phyloP scores from a whole-genome alignment of 306 rosid genomes.

The Geum urbanum region DNA sequence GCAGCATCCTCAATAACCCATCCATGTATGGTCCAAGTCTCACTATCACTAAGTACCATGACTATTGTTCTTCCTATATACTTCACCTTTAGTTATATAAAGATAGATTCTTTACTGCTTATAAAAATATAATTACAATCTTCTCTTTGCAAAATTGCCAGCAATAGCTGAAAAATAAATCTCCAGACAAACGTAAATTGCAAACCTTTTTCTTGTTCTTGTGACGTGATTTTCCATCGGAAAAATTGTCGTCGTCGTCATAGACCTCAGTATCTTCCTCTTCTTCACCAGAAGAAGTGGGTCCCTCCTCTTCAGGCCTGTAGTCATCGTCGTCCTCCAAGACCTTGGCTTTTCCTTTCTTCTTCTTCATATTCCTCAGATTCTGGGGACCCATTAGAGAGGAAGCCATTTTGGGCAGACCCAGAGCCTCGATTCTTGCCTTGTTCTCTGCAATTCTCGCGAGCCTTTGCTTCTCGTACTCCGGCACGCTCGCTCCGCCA shows the following conservation, averaged over 20 bases:
- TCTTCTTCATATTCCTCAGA: constrained; percentile 17
- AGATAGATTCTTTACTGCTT: not conserved
- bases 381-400: constrained; percentile 40
- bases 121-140: not conserved
- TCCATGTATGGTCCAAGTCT: not conserved
- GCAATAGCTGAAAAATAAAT: not conserved
- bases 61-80: not conserved
- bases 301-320: constrained; percentile 40
- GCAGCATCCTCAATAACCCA: not conserved
- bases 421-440: constrained; percentile 72
- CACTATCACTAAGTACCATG: not conserved
- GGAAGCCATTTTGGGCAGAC: constrained; percentile 55
- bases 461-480: constrained; percentile 74
- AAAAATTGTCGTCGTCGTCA: constrained; percentile 33
- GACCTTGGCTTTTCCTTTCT: constrained; percentile 49
- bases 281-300: constrained; percentile 41
- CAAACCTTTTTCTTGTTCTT: constrained; percentile 51
- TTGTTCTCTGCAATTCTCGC: constrained; percentile 72
- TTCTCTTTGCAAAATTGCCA: not conserved
- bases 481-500: constrained; percentile 22
- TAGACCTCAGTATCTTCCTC: not conserved
- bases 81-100: not conserved
- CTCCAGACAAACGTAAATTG: not conserved
- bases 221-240: constrained; percentile 26
- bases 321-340: constrained; percentile 50